Evolutionary conservation across 163 green algal species (phyloP), one percentile per base, ranked within the genome.

Genomic region (Chlorella variabilis): DNA sequence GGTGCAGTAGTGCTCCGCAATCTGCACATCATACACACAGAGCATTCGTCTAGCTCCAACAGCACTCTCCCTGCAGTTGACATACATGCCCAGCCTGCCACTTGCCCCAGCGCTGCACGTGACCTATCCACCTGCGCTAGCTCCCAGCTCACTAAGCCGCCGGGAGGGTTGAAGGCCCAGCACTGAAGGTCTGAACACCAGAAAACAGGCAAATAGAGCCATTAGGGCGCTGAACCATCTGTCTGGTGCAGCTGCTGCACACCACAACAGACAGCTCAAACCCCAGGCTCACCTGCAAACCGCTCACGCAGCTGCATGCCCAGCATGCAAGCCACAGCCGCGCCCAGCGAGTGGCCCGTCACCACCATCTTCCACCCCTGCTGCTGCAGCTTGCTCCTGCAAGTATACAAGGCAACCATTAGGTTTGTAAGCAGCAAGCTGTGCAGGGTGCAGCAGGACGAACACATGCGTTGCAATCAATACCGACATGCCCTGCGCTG

Each of bases 321-420:
- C 49, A 94, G 51, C 42, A 94, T 75, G 7, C 76, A 81, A 3
- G 88, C 88, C 45, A 93, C 87, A 4, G 88, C 91, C 0, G 87
- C 91, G 0, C 91, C 91, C 56, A 94, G 77, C 33, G 78, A 89
- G 81, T 94, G 91, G 4, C 91, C 91, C 8, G 86, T 91, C 62
- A 94, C 70, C 59, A 92, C 80, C 66, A 93, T 49, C 49, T 84
- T 51, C 77, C 83, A 93, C 17, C 81, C 87, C 29, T 85, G 39
- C 61, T 59, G 36, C 59, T 67, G 59, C 70, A 84, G 59, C 79
- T 75, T 76, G 38, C 33, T 51, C 71, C 71, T 78, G 71, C 49
- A 33, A 54, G 21, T 9, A 3, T 5, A 36, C 29, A 15, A 27
- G 8, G 49, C n/a, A 15, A 20, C 23, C n/a, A 75, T 0, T n/a